phyloP scores from a whole-genome alignment of 495 filamentous ascomycete genomes.

The Tuber umbilicatum region DNA sequence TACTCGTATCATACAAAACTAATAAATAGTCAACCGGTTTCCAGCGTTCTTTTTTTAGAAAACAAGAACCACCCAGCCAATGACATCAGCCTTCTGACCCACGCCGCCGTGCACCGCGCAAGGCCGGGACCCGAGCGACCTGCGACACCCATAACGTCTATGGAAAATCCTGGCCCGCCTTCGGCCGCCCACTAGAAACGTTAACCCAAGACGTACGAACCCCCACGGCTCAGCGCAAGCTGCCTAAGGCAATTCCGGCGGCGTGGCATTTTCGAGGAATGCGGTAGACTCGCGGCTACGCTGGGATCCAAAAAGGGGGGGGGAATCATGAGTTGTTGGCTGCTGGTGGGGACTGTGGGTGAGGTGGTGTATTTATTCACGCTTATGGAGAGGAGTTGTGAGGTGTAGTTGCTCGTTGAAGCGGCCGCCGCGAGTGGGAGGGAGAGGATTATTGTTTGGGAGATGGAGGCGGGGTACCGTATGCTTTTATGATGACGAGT shows the following conservation, averaged over 20 bases:
- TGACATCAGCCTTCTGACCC: conserved; percentile 65
- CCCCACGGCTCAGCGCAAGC: conserved; percentile 48
- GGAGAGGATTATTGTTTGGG: conserved; percentile 45
- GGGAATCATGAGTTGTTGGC: conserved; percentile 54
- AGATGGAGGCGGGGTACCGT: conserved; percentile 47
- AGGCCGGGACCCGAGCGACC: conserved; percentile 50
- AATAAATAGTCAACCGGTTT: not conserved
- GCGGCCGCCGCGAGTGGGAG: conserved; percentile 46
- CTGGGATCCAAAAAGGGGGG: conserved; percentile 43
- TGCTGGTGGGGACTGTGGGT: conserved; percentile 48
- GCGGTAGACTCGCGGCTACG: conserved; percentile 48
- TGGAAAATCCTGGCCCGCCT: conserved; percentile 52
- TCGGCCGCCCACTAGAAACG: conserved; percentile 55
- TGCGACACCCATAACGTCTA: conserved; percentile 53
- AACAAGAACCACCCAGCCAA: conserved; percentile 47
- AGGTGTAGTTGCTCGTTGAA: conserved; percentile 49
- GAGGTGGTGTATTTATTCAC: conserved; percentile 53
- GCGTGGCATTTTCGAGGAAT: conserved; percentile 54
- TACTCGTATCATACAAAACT: not conserved
- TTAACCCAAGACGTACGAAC: conserved; percentile 49
- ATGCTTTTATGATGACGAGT: conserved; percentile 47
- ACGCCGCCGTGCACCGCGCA: conserved; percentile 53
- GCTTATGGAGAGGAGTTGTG: conserved; percentile 50
- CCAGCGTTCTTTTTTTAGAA: not conserved
- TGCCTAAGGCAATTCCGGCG: conserved; percentile 53